Evolutionary conservation across 768 basidiomycete species (phyloP), one percentile per base, ranked within the genome.

Genomic region (Lepiota brunneoincarnata): DNA sequence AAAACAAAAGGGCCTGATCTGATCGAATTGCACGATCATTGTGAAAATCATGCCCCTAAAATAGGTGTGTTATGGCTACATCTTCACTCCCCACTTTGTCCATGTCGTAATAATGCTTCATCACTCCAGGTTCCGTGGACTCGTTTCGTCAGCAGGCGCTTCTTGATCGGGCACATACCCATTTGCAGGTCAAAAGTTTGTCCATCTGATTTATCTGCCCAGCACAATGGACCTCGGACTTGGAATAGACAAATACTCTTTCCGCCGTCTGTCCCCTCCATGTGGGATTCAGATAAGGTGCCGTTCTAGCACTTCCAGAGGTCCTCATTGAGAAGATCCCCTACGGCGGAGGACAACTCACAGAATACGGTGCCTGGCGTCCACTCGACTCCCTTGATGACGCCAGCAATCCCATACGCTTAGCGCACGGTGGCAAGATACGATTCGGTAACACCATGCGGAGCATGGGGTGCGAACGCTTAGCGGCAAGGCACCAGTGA

Each of bases 401-500:
- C 2, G 31, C 31, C 31, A 31, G 31, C 31, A 48, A 2, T 9
- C 46, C 31, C 34, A 36, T 10, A n/a, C 24, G 23, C 6, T 23
- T 35, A 31, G 17, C 17, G n/a, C 10, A 26, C 36, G 34, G 31
- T 37, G 39, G 10, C 49, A 41, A 31, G 37, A 41, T 14, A 6
- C 21, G 24, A 50, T 50, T 40, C 15, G 23, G 38, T 24, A 24
- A 9, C 12, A 39, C 23, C 49, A 39, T 50, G 31, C 35, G 21
- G 20, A 24, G 35, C 37, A 17, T 40, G 49, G 26, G 21, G 49
- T 41, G 26, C 39, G 49, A 50, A 40, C 15, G 15, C 39, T 38
- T 26, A 14, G 38, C 21, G 21, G 44, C 54, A 47, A 58, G 58
- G 39, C 55, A 54, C 58, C 61, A 52, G 49, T 56, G 40, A 54